These are phyloP conservation scores for Pyrenula massariospora DNA, from an alignment of 495 filamentous ascomycete genomes.

Conservation along the genomic window DNA sequence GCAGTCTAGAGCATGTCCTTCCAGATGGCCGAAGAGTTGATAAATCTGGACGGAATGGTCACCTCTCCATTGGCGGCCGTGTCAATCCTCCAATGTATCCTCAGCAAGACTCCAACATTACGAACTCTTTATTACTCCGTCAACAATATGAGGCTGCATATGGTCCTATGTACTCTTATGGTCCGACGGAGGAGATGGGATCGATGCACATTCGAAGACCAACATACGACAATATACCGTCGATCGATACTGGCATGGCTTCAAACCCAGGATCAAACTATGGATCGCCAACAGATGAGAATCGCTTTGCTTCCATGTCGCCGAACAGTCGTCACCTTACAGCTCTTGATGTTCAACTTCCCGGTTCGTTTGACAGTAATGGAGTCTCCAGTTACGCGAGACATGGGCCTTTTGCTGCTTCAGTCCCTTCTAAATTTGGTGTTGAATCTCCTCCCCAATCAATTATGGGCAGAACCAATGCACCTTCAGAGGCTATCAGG, in stretches of 20 bases:
- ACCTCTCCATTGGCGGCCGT: slow-evolving; percentile 58
- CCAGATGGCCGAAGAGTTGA: slow-evolving; percentile 90
- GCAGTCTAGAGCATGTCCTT: slow-evolving; percentile 88
- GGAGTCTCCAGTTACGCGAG: slow-evolving; percentile 85
- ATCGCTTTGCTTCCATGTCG: slow-evolving; percentile 57
- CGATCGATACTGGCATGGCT: slow-evolving; percentile 69
- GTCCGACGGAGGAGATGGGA: slow-evolving; percentile 29
- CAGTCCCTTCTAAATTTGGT: slow-evolving; percentile 85
- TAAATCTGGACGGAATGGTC: slow-evolving; percentile 39
- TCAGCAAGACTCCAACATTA: slow-evolving; percentile 62
- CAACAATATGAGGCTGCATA: slow-evolving; percentile 34
- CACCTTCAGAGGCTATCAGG: slow-evolving; percentile 62
- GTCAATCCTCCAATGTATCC: slow-evolving; percentile 57
- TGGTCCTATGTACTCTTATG: slow-evolving; percentile 14
- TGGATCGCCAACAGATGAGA: slow-evolving; percentile 76
- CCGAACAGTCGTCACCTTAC: slow-evolving; percentile 53
- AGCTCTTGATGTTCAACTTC: slow-evolving; percentile 87
- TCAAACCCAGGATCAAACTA: slow-evolving; percentile 70
- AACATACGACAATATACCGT: slow-evolving; percentile 46
- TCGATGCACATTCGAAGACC: slow-evolving; percentile 10
- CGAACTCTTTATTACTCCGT: slow-evolving; percentile 71
- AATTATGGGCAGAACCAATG: slow-evolving; percentile 39
- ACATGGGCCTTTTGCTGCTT: slow-evolving; percentile 83
- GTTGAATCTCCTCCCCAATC: slow-evolving; percentile 82
- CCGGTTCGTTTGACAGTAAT: slow-evolving; percentile 93